A percentile compares a stretch with the other conserved stretches of the same genome.
Evolutionary conservation across 768 basidiomycete species (phyloP).

Genomic region (Piloderma croceum): DNA sequence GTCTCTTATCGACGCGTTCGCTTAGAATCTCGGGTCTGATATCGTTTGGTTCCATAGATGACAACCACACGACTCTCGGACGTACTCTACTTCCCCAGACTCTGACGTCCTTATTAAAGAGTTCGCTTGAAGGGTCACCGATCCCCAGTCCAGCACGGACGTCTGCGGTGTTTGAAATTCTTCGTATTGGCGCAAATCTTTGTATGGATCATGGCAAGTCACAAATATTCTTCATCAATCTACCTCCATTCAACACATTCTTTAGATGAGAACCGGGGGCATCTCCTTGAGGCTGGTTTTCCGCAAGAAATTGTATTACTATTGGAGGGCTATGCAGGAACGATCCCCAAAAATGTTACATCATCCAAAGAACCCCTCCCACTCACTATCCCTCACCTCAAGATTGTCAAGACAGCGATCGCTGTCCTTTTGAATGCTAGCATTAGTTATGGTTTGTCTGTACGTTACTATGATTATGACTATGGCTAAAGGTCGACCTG

Average conservation of each 20-base stretch:
- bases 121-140: conserved; percentile 45
- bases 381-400: conserved; percentile 57
- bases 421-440: conserved; percentile 77
- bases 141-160: conserved; percentile 43
- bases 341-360: conserved; percentile 37
- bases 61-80: conserved; percentile 68
- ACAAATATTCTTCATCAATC: no score
- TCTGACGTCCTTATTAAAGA: conserved; percentile 53
- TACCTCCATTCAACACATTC: background rate
- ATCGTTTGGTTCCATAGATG: conserved; percentile 40
- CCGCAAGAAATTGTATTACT: conserved; percentile 62
- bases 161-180: conserved; percentile 56
- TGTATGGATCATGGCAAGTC: conserved; percentile 79
- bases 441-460: conserved; percentile 62
- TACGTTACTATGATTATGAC: conserved; percentile 3
- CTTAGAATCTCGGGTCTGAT: conserved; percentile 8
- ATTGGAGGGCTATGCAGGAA: conserved; percentile 56
- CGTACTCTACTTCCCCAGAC: conserved; percentile 58
- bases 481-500: conserved; percentile 4
- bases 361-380: conserved; percentile 37
- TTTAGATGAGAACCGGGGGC: conserved; percentile 69
- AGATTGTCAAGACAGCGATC: conserved; percentile 69
- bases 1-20: background rate
- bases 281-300: conserved; percentile 64
- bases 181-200: conserved; percentile 77